These are phyloP conservation scores for Kandelia obovata DNA, from an alignment of 345 rosid genomes.

Conservation along the genomic window DNA sequence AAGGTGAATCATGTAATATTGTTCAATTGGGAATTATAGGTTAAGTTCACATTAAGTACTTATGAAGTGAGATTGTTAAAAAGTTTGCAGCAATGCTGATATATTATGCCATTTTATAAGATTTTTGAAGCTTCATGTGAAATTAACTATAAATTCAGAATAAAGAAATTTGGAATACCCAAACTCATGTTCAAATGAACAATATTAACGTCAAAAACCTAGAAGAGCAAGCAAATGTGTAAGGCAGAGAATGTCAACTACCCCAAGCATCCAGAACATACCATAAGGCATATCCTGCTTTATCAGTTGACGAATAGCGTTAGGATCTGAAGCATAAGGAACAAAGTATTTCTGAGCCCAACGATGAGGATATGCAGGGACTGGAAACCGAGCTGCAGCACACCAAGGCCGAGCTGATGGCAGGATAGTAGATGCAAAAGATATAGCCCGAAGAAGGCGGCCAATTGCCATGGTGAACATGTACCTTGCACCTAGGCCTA, in stretches of 20 bases:
- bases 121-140: neutral
- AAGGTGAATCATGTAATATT: neutral
- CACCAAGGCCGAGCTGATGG: constrained; percentile 98
- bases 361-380: constrained; percentile 71
- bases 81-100: neutral
- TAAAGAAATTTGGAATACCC: neutral
- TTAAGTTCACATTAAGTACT: neutral
- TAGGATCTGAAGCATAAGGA: constrained; percentile 72
- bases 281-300: constrained; percentile 62
- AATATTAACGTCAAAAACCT: neutral
- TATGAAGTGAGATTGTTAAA: no score
- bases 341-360: constrained; percentile 92
- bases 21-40: no score
- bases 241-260: neutral
- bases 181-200: neutral
- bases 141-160: neutral
- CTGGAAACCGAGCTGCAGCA: constrained; percentile 58
- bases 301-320: constrained; percentile 60
- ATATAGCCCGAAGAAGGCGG: constrained; percentile 85
- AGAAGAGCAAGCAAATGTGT: neutral
- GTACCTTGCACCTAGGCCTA: constrained; percentile 87
- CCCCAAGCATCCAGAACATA: constrained; percentile 14
- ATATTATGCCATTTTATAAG: neutral
- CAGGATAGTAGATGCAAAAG: constrained; percentile 77
- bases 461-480: constrained; percentile 92